Percentiles rank a stretch among this genome's conserved stretches.
Evolutionary conservation across 1,139 yeast genomes (phyloP).

Genomic region (Blastobotrys petasosporus): DNA sequence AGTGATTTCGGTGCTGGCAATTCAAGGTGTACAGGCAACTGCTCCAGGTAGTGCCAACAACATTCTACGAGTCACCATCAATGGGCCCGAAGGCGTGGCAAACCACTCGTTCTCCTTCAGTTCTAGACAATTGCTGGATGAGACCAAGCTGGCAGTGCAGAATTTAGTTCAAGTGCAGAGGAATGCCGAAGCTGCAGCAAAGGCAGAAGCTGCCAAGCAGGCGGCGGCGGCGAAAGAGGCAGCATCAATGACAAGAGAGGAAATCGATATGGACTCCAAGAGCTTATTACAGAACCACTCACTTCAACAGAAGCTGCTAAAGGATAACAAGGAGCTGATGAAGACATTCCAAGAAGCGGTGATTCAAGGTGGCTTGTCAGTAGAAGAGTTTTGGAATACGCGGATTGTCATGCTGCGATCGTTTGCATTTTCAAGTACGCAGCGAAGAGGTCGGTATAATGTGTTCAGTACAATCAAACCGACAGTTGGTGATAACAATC

Average conservation of each 20-base stretch:
- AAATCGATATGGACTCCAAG: conserved; percentile 30
- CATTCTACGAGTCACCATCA: conserved; percentile 49
- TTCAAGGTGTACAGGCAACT: conserved; percentile 48
- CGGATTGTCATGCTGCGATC: conserved; percentile 76
- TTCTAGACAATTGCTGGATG: conserved; percentile 70
- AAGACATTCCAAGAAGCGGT: conserved; percentile 84
- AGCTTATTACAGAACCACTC: conserved; percentile 60
- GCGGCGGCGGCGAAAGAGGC: conserved; percentile 20
- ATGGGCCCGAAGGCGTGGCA: conserved; percentile 43
- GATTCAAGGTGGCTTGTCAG: conserved; percentile 67
- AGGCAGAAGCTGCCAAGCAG: conserved; percentile 23
- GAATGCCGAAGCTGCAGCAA: conserved; percentile 50
- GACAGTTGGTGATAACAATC: conserved; percentile 60
- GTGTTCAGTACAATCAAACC: conserved; percentile 92
- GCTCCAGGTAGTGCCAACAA: conserved; percentile 57
- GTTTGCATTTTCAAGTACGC: conserved; percentile 76
- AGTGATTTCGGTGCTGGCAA: too few species aligned
- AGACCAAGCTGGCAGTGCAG: conserved; percentile 62
- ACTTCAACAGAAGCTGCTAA: conserved; percentile 69
- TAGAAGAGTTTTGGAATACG: conserved; percentile 83
- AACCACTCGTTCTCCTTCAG: conserved; percentile 54
- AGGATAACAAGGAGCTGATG: conserved; percentile 65
- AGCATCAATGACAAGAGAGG: conserved; percentile 28
- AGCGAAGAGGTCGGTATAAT: conserved; percentile 88
- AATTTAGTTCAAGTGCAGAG: conserved; percentile 49